A percentile compares a stretch with the other conserved stretches of the same genome.
These are phyloP conservation scores for Bryoglossum gracile DNA, from an alignment of 495 filamentous ascomycete species.

Conservation along the genomic window DNA sequence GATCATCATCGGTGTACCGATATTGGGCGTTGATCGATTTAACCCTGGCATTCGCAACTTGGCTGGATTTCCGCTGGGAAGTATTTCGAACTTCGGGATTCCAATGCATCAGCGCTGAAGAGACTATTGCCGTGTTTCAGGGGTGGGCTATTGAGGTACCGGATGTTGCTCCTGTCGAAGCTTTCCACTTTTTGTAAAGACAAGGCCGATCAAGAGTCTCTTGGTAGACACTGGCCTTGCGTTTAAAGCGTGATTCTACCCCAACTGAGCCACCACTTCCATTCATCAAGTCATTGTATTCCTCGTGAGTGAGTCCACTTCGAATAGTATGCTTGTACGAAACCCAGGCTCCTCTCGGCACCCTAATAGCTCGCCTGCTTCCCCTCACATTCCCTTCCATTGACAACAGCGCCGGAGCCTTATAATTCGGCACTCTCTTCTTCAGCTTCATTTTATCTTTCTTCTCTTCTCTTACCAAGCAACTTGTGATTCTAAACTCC, in stretches of 20 bases:
- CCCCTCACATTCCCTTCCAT: background rate
- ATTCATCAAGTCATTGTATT: background rate
- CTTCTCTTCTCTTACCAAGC: background rate
- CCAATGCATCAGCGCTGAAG: too few relatives aligned
- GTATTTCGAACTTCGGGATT: too few relatives aligned
- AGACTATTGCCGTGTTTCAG: too few relatives aligned
- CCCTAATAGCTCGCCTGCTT: background rate
- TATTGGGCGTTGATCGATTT: too few relatives aligned
- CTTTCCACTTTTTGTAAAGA: too few relatives aligned
- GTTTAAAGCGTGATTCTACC: background rate
- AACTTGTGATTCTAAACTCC: too few relatives aligned
- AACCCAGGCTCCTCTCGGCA: background rate
- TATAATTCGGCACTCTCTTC: background rate
- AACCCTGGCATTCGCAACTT: too few relatives aligned
- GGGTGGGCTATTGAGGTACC: too few relatives aligned
- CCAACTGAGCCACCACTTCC: background rate
- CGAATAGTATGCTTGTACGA: background rate
- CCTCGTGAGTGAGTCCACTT: background rate
- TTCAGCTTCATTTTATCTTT: background rate
- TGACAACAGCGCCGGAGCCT: background rate
- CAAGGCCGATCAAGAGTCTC: background rate
- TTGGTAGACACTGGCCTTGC: background rate
- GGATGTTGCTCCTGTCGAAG: too few relatives aligned
- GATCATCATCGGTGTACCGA: too few relatives aligned
- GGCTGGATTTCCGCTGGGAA: too few relatives aligned